Base-by-base conservation (phyloP, 1,284 basidiomycete genomes). In the Leccinum variabile region DNA sequence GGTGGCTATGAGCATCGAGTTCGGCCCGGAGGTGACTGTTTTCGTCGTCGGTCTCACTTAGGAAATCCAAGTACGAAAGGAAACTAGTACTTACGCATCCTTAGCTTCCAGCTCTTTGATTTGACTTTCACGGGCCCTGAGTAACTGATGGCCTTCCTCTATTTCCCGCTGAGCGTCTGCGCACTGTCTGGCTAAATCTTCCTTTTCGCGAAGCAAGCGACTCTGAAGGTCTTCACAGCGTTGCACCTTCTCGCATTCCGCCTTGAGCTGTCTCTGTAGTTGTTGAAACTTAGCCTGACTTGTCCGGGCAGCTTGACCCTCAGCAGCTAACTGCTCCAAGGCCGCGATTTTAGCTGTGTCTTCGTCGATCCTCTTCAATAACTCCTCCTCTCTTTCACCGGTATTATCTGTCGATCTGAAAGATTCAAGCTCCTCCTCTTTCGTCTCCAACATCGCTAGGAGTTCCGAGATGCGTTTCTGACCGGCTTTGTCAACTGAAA, bases 311-410 rank as follows among this genome's bases (percentile, higher is more conserved):
- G 77, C 70, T 33, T 79, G 73, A 35, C 75, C 69, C 37, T 79
- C 78, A 35, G 75, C 68, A 7, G 82, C 67, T 67, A 82, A 71
- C 56, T 70, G 72, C 68, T 87, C 82, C 58, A 89, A 68, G 3
- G 83, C 79, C 5, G 72, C 69, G 33, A 88, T 85, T 72, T 84
- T 87, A 1, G 82, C 84, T 52, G 84, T 84, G 62, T 89, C 88
- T 69, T 87, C 86, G 54, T 89, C 88, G 39, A 89, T 85, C 65
- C 87, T 78, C 67, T 78, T 76, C 66, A 87, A 65, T 41, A 88
- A 68, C 63, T 86, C 84, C 39, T 81, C 79, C 69, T 89, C 87
- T 56, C 80, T 67, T 66, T 79, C 72, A 49, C 82, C 75, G 16
- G 72, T 70, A 32, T 73, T 63, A 46, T 74, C 74, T 61, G 77